These are phyloP conservation scores for Trifolium pratense DNA, from an alignment of 306 rosid species.

Conservation along the genomic window DNA sequence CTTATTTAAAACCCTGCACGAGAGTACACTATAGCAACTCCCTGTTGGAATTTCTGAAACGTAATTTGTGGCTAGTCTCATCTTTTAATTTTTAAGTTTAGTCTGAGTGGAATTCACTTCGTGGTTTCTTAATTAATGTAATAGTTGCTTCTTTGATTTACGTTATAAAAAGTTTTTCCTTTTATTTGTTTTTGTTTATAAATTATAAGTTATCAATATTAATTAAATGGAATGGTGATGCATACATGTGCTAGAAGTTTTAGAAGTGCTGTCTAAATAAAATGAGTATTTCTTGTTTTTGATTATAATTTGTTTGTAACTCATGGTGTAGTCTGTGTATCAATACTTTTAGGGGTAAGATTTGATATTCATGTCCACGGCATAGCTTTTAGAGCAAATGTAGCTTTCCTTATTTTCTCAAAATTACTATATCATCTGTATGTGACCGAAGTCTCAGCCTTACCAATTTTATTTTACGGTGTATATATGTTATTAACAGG, in stretches of 20 bases:
- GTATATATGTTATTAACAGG: slow-evolving; percentile 63
- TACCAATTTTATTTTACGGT: slow-evolving; percentile 43
- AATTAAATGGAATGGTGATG: slow-evolving; percentile 23
- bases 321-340: slow-evolving; percentile 16
- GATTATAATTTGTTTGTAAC: background rate
- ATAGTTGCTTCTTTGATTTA: slow-evolving; percentile 23
- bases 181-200: slow-evolving; percentile 10
- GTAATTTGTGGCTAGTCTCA: slow-evolving; percentile 1
- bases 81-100: slow-evolving; percentile 28
- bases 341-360: slow-evolving; percentile 1
- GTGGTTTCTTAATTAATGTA: slow-evolving; percentile 14
- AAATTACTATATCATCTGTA: background rate
- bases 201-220: background rate
- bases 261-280: slow-evolving; percentile 4
- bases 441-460: slow-evolving; percentile 15
- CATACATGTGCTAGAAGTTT: background rate
- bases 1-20: background rate
- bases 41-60: slow-evolving; percentile 25
- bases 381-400: slow-evolving; percentile 22
- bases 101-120: background rate
- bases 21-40: background rate
- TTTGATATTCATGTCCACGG: slow-evolving; percentile 22
- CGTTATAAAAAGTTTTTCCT: background rate
- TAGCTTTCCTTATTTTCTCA: slow-evolving; percentile 1
- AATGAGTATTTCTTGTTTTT: slow-evolving; percentile 29